Conservation (phyloP, 208 protist genomes). For the Trypanosoma caninum region DNA sequence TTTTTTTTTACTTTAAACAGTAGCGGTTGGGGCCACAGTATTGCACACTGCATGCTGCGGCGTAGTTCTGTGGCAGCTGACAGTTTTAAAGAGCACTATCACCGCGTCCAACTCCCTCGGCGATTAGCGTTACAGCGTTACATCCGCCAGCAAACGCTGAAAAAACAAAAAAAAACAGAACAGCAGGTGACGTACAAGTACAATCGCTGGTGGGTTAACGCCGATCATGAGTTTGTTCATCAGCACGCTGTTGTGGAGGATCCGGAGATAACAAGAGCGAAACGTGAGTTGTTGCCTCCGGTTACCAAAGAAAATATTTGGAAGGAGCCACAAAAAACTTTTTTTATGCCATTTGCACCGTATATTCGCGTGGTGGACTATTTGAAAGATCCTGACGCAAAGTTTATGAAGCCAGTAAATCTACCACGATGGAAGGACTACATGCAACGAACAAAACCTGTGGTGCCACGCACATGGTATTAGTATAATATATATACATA, state of each 20-base stretch:
- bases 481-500: too few species aligned
- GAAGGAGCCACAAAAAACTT: slow-evolving; percentile 80
- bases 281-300: slow-evolving; percentile 55
- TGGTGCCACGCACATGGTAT: slow-evolving; percentile 88
- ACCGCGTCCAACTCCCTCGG: slow-evolving; percentile 81
- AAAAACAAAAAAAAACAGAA: slow-evolving; percentile 22
- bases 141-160: slow-evolving; percentile 39
- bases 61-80: slow-evolving; percentile 42
- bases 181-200: slow-evolving; percentile 81
- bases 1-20: slow-evolving; percentile 1
- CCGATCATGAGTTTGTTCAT: slow-evolving; percentile 89
- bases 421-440: slow-evolving; percentile 91
- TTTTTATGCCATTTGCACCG: slow-evolving; percentile 86
- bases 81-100: slow-evolving; percentile 89
- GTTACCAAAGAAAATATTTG: slow-evolving; percentile 85
- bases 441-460: slow-evolving; percentile 88
- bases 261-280: slow-evolving; percentile 64
- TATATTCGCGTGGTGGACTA: slow-evolving; percentile 87
- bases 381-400: slow-evolving; percentile 81
- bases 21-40: too few species aligned
- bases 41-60: slow-evolving; percentile 45
- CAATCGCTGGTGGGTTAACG: slow-evolving; percentile 89
- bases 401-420: slow-evolving; percentile 85
- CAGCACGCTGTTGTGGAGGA: slow-evolving; percentile 87
- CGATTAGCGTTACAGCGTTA: slow-evolving; percentile 76